phyloP scores from a whole-genome alignment of 2,329 filamentous ascomycete species.

The Sporothrix dimorphospora region DNA sequence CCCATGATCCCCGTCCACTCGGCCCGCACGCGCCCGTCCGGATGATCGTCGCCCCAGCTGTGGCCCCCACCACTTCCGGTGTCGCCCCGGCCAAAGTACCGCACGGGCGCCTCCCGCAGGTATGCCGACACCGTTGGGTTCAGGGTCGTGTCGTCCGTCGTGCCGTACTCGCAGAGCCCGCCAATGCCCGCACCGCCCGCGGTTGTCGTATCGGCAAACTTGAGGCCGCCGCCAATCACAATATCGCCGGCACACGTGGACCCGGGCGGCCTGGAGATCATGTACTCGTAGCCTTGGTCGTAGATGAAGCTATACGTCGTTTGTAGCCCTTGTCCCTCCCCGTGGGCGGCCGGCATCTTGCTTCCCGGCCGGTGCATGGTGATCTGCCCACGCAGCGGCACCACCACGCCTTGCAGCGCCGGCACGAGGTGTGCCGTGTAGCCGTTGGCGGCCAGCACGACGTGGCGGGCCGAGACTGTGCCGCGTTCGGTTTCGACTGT shows the following conservation, averaged over 20 bases:
- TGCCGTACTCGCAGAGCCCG: constrained; percentile 56
- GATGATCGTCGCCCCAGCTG: constrained; percentile 52
- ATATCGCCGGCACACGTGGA: constrained; percentile 53
- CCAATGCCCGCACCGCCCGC: constrained; percentile 47
- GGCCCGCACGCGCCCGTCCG: constrained; percentile 46
- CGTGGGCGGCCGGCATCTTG: constrained; percentile 39
- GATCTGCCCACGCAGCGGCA: constrained; percentile 56
- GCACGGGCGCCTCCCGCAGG: constrained; percentile 46
- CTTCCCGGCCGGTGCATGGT: constrained; percentile 47
- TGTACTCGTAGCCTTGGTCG: constrained; percentile 66
- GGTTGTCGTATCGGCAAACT: constrained; percentile 36
- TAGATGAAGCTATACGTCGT: constrained; percentile 66
- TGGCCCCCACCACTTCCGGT: neutral
- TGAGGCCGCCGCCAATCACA: constrained; percentile 63
- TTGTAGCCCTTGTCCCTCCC: constrained; percentile 23
- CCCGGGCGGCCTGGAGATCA: constrained; percentile 60
- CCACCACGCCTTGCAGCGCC: constrained; percentile 50
- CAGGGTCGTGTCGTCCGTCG: constrained; percentile 57
- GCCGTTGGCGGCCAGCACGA: constrained; percentile 58
- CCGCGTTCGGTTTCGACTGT: constrained; percentile 49
- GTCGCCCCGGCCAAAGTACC: constrained; percentile 53
- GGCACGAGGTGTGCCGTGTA: constrained; percentile 53
- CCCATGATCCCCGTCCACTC: constrained; percentile 62
- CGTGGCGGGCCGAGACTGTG: constrained; percentile 45
- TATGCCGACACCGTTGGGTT: constrained; percentile 57